Conservation (phyloP, 2,329 filamentous ascomycete genomes). For the Mycosphaerella sp. region DNA sequence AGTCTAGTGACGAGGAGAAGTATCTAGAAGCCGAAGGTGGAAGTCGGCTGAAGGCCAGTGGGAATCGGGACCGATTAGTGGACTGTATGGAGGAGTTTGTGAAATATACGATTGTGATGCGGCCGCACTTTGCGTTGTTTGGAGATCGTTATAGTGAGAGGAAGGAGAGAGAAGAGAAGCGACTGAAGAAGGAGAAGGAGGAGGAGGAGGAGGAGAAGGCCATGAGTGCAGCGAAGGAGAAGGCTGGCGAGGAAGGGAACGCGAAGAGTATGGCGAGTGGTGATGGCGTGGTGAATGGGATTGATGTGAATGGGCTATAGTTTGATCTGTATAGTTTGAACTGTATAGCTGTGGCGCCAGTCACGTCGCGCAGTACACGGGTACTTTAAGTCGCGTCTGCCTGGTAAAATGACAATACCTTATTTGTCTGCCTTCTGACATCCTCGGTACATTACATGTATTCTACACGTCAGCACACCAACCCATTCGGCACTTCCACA, state of each 20-base stretch:
- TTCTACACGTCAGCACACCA: no score
- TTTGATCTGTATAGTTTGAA: not conserved
- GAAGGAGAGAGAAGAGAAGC: not conserved
- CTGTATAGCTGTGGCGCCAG: not conserved
- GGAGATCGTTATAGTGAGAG: slow-evolving; percentile 57
- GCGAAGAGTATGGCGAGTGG: not conserved
- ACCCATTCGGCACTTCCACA: no score
- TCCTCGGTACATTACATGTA: no score
- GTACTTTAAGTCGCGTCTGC: no score
- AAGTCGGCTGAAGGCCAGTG: slow-evolving; percentile 22
- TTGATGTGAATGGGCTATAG: not conserved
- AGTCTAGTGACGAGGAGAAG: slow-evolving; percentile 21
- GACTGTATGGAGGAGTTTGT: slow-evolving; percentile 62
- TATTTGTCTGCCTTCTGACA: no score
- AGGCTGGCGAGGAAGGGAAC: not conserved
- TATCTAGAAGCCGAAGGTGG: slow-evolving; percentile 25
- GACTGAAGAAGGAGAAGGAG: not conserved
- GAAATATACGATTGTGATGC: slow-evolving; percentile 61
- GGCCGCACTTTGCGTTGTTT: slow-evolving; percentile 55
- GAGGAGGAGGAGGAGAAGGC: not conserved
- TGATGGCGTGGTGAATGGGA: not conserved
- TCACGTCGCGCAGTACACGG: no score
- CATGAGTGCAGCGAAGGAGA: not conserved
- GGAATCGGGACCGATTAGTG: slow-evolving; percentile 27
- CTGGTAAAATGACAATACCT: no score